Percentiles rank a stretch among this genome's conserved stretches.
phyloP scores from a whole-genome alignment of 2,329 filamentous ascomycete species.

The Arthroderma sp. region DNA sequence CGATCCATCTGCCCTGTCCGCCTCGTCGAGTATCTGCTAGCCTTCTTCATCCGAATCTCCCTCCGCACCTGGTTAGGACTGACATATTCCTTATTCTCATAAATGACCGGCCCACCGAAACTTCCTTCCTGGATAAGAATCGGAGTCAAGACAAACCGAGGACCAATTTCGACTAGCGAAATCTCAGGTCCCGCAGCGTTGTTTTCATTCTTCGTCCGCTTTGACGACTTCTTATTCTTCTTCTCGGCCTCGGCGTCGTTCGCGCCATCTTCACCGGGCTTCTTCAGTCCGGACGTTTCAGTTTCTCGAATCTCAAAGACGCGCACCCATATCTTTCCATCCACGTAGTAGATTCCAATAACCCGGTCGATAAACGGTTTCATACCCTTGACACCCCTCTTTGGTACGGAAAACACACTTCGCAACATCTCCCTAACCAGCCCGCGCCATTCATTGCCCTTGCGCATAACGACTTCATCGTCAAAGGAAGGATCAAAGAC shows the following conservation, averaged over 20 bases:
- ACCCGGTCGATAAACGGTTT: constrained; percentile 97
- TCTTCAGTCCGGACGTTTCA: constrained; percentile 44
- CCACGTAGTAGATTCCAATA: constrained; percentile 79
- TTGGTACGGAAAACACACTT: constrained; percentile 84
- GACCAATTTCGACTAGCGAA: constrained; percentile 81
- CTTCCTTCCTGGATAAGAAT: constrained; percentile 91
- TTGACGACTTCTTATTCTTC: constrained; percentile 21
- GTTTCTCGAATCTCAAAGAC: constrained; percentile 88
- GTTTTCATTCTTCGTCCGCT: constrained; percentile 39
- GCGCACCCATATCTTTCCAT: constrained; percentile 90
- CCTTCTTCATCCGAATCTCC: constrained; percentile 64
- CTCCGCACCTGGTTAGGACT: constrained; percentile 87
- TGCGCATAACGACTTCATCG: constrained; percentile 57
- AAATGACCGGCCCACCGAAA: constrained; percentile 92
- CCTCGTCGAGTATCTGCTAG: constrained; percentile 62
- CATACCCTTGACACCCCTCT: constrained; percentile 63
- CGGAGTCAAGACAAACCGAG: constrained; percentile 80
- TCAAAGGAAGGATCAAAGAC: constrained; percentile 87
- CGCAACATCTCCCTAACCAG: constrained; percentile 72
- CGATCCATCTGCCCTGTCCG: constrained; percentile 61
- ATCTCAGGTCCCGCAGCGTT: constrained; percentile 47
- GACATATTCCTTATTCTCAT: constrained; percentile 95
- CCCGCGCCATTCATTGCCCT: constrained; percentile 31
- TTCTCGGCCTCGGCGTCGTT: constrained; percentile 28
- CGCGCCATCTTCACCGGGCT: constrained; percentile 25